phyloP scores from a whole-genome alignment of 108 stramenopile species.

The Cyclotella sp. region DNA sequence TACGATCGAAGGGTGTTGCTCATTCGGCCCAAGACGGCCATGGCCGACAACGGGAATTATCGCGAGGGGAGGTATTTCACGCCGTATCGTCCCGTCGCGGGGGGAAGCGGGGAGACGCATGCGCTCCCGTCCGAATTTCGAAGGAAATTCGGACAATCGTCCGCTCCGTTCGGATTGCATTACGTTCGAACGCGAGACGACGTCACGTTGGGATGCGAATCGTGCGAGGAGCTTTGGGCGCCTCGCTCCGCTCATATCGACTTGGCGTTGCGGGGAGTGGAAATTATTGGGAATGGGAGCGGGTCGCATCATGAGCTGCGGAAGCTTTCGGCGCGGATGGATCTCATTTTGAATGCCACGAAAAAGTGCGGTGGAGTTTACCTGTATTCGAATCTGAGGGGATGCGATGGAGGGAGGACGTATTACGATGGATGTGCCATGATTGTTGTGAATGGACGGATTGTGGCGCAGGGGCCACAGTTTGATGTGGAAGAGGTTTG shows the following conservation, averaged over 20 bases:
- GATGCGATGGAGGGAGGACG: conserved; percentile 94
- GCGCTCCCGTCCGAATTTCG: conserved; percentile 52
- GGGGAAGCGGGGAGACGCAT: conserved; percentile 39
- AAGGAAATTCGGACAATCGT: conserved; percentile 58
- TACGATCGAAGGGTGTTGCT: conserved; percentile 77
- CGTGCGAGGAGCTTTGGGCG: conserved; percentile 99
- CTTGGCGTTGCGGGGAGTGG: conserved; percentile 89
- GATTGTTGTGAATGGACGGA: conserved; percentile 92
- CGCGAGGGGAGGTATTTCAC: conserved; percentile 96
- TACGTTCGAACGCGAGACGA: conserved; percentile 73
- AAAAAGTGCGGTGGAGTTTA: conserved; percentile 98
- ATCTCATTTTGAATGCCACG: conserved; percentile 90
- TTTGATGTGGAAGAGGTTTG: conserved; percentile 92
- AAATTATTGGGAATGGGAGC: conserved; percentile 96
- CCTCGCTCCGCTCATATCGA: conserved; percentile 91
- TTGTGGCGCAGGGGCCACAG: conserved; percentile 94
- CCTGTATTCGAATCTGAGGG: conserved; percentile 96
- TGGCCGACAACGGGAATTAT: conserved; percentile 98
- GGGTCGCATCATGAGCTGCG: conserved; percentile 97
- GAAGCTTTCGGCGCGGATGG: conserved; percentile 83
- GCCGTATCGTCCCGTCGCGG: conserved; percentile 59
- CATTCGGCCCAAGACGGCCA: conserved; percentile 87
- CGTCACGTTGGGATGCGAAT: conserved; percentile 88
- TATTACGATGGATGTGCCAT: conserved; percentile 97
- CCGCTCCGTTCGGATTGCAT: conserved; percentile 77